Evolutionary conservation across 768 basidiomycete genomes (phyloP).

Genomic region (Hericium coralloides): DNA sequence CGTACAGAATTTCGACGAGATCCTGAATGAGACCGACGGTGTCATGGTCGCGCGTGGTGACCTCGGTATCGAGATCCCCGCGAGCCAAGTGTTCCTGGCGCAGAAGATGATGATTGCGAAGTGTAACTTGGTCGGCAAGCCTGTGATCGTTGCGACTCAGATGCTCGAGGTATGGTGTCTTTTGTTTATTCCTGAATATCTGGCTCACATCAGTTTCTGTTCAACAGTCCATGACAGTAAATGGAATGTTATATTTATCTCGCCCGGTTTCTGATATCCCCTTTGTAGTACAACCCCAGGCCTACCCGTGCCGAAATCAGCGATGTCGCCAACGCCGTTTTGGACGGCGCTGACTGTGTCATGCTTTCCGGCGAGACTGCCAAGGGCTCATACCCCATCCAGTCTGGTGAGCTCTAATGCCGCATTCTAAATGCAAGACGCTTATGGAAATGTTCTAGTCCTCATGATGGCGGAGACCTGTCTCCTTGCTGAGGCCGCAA

Average conservation of each 20-base stretch:
- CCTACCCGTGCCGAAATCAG: constrained; percentile 99
- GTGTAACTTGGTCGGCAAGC: constrained; percentile 97
- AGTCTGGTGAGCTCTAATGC: constrained; percentile 58
- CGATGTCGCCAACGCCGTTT: constrained; percentile 98
- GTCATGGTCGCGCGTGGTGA: constrained; percentile 99
- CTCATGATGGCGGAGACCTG: constrained; percentile 99
- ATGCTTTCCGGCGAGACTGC: constrained; percentile 99
- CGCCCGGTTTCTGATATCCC: background rate
- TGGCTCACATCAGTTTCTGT: constrained; percentile 7
- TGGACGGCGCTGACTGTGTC: constrained; percentile 98
- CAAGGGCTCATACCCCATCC: constrained; percentile 92
- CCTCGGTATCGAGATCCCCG: constrained; percentile 99
- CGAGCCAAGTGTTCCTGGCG: constrained; percentile 96
- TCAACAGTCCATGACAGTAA: constrained; percentile 87
- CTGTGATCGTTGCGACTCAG: constrained; percentile 97
- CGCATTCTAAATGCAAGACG: background rate
- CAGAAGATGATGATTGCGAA: constrained; percentile 99
- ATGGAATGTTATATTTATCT: constrained; percentile 5
- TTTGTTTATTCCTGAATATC: background rate
- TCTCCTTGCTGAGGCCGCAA: constrained; percentile 89
- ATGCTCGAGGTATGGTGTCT: constrained; percentile 79
- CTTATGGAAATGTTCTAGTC: constrained; percentile 35
- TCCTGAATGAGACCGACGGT: constrained; percentile 89
- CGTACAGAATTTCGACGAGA: constrained; percentile 98
- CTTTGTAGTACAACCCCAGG: constrained; percentile 82